phyloP scores from a whole-genome alignment of 768 basidiomycete species.

The Tylopilus rubrobrunneus region DNA sequence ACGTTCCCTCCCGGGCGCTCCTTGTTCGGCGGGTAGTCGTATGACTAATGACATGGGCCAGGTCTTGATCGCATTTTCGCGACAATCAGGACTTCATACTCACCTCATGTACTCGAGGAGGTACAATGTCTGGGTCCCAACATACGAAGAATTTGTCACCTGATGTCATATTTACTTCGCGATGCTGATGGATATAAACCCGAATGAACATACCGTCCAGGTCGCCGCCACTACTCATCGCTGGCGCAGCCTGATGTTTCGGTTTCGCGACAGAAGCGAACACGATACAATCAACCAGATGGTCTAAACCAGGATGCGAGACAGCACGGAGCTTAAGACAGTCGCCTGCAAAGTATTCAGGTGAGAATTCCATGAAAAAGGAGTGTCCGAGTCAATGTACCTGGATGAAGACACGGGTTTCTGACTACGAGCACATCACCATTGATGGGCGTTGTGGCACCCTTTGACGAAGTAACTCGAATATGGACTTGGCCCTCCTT shows the following conservation, averaged over 20 bases:
- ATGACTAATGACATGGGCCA: constrained; percentile 39
- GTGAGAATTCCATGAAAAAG: not conserved
- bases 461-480: constrained; percentile 50
- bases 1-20: constrained; percentile 47
- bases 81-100: not conserved
- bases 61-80: not conserved
- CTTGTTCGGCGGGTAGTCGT: constrained; percentile 63
- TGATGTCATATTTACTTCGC: constrained; percentile 12
- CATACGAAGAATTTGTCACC: constrained; percentile 68
- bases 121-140: constrained; percentile 65
- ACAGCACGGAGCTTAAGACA: constrained; percentile 63
- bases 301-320: constrained; percentile 43
- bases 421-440: constrained; percentile 61
- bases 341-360: constrained; percentile 40
- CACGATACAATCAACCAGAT: constrained; percentile 65
- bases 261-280: constrained; percentile 56
- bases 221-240: constrained; percentile 70
- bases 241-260: constrained; percentile 58
- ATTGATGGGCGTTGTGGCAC: constrained; percentile 52
- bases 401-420: constrained; percentile 69
- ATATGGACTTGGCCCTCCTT: constrained; percentile 64
- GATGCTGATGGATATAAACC: not conserved
- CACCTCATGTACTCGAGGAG: constrained; percentile 51
- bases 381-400: constrained; percentile 25
- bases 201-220: constrained; percentile 42